Percentiles rank a stretch among this genome's conserved stretches.
These are phyloP conservation scores for Arthrobotrys entomopaga DNA, from an alignment of 2,329 filamentous ascomycete species.

Conservation along the genomic window DNA sequence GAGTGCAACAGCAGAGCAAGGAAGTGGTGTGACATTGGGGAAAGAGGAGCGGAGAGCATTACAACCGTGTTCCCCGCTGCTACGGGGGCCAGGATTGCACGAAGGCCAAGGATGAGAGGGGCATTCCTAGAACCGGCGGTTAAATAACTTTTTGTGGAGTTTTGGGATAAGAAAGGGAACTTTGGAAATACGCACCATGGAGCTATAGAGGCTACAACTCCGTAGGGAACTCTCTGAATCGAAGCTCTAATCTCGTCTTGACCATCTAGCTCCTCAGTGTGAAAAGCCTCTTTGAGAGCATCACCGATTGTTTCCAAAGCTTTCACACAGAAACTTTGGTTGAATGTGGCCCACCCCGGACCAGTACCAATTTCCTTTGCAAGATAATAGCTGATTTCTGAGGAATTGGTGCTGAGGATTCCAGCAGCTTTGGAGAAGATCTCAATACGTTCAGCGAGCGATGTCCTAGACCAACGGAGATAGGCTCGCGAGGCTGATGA, in stretches of 20 bases:
- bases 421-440: conserved; percentile 77
- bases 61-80: conserved; percentile 79
- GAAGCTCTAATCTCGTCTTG: conserved; percentile 70
- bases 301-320: conserved; percentile 63
- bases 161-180: background rate
- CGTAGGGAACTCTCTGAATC: conserved; percentile 78
- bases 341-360: conserved; percentile 63
- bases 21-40: conserved; percentile 72
- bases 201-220: conserved; percentile 80
- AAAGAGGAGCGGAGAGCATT: conserved; percentile 76
- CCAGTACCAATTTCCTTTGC: conserved; percentile 69
- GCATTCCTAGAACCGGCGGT: conserved; percentile 66
- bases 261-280: conserved; percentile 59
- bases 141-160: background rate
- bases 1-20: conserved; percentile 74
- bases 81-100: conserved; percentile 72
- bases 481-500: conserved; percentile 74
- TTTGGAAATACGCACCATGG: conserved; percentile 72
- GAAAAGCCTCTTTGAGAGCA: conserved; percentile 60
- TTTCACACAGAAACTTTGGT: conserved; percentile 62
- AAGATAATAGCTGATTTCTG: conserved; percentile 72
- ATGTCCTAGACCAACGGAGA: conserved; percentile 73
- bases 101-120: conserved; percentile 68
- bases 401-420: conserved; percentile 69
- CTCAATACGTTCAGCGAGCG: conserved; percentile 71